A percentile compares a stretch with the other conserved stretches of the same genome.
Conservation (phyloP, 768 basidiomycete genomes). For the Zangia roseola region DNA sequence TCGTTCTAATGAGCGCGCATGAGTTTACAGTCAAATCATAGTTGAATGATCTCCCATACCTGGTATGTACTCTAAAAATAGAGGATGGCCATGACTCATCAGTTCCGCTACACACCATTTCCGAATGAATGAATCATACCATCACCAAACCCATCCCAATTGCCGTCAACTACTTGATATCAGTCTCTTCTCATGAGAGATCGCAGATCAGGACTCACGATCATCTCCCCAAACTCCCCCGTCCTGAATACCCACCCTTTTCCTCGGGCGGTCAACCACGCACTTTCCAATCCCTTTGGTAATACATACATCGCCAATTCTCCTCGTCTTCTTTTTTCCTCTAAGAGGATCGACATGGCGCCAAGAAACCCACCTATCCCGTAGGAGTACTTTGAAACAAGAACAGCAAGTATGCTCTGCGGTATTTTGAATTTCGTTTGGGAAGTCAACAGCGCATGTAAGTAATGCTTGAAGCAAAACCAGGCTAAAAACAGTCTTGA, state of each 20-base stretch:
- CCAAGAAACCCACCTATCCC: constrained; percentile 72
- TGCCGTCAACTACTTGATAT: constrained; percentile 48
- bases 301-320: constrained; percentile 93
- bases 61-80: constrained; percentile 71
- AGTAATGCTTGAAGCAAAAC: constrained; percentile 65
- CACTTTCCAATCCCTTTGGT: constrained; percentile 87
- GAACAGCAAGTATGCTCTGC: constrained; percentile 47
- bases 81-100: not conserved
- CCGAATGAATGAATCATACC: constrained; percentile 40
- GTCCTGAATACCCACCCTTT: constrained; percentile 73
- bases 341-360: constrained; percentile 79
- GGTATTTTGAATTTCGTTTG: constrained; percentile 39
- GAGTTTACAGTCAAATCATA: not conserved
- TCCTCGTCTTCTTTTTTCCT: constrained; percentile 82
- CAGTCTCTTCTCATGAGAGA: constrained; percentile 6
- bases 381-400: constrained; percentile 70
- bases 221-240: constrained; percentile 64
- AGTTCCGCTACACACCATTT: constrained; percentile 1
- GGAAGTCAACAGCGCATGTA: constrained; percentile 49
- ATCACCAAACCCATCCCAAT: constrained; percentile 92
- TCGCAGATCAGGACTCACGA: constrained; percentile 43
- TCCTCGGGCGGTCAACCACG: constrained; percentile 79
- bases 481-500: constrained; percentile 38
- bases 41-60: constrained; percentile 28
- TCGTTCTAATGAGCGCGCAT: constrained; percentile 46